These are phyloP conservation scores for Claviceps maximensis DNA, from an alignment of 2,329 filamentous ascomycete genomes.

Conservation along the genomic window DNA sequence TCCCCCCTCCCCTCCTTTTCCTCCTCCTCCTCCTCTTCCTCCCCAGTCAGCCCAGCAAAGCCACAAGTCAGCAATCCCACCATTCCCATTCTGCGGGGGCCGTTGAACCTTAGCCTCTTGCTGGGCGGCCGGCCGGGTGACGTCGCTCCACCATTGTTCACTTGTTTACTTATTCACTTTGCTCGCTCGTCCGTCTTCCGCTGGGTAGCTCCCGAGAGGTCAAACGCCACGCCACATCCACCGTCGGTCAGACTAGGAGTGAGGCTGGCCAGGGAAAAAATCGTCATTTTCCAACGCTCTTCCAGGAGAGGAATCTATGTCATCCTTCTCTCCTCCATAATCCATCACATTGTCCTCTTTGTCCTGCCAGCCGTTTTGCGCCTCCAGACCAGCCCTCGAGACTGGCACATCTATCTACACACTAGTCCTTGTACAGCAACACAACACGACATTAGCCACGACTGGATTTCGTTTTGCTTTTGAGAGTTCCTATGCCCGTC, in stretches of 20 bases:
- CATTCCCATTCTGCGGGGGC: not conserved
- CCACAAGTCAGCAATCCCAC: not conserved
- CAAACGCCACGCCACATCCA: not conserved
- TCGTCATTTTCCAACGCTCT: conserved; percentile 7
- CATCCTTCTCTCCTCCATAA: not conserved
- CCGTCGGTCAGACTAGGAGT: conserved; percentile 1
- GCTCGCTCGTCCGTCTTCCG: not conserved
- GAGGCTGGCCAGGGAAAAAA: conserved; percentile 8
- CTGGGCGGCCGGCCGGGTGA: conserved; percentile 4
- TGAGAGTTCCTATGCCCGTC: not conserved
- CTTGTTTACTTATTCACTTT: not conserved
- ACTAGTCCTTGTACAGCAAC: not conserved
- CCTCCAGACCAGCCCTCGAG: not conserved
- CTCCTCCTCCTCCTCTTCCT: not conserved
- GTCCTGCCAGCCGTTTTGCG: not conserved
- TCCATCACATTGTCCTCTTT: not conserved
- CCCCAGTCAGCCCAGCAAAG: not conserved
- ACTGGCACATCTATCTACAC: not conserved
- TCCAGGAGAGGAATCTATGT: not conserved
- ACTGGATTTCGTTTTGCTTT: not conserved
- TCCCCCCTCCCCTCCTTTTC: too few species aligned
- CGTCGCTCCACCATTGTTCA: conserved; percentile 3
- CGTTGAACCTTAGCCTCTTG: not conserved
- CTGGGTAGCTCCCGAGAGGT: not conserved
- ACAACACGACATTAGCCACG: not conserved